These are phyloP conservation scores for Debaryomyces sp. DNA, from an alignment of 1,139 yeast genomes.

Conservation along the genomic window DNA sequence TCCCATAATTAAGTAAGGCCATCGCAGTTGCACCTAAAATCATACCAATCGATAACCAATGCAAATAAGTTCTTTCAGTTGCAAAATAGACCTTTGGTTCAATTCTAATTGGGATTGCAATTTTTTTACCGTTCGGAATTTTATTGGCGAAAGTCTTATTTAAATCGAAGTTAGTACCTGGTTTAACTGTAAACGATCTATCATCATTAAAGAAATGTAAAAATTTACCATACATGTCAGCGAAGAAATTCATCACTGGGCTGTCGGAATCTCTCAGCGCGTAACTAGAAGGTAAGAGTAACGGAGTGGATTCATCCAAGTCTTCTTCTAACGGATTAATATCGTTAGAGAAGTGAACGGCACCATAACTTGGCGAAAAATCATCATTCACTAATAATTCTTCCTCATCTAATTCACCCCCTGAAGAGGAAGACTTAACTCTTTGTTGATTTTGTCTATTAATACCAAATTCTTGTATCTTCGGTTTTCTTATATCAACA, in stretches of 20 bases:
- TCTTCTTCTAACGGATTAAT: constrained; percentile 52
- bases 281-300: constrained; percentile 42
- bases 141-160: constrained; percentile 47
- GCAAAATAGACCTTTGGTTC: constrained; percentile 88
- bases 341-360: constrained; percentile 51
- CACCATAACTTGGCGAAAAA: constrained; percentile 35
- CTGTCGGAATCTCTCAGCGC: constrained; percentile 27
- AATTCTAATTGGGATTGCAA: constrained; percentile 79
- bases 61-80: constrained; percentile 76
- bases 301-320: constrained; percentile 46
- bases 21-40: constrained; percentile 75
- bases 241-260: constrained; percentile 35
- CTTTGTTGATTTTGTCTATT: constrained; percentile 30
- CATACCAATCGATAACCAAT: constrained; percentile 78
- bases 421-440: constrained; percentile 44
- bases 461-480: constrained; percentile 64
- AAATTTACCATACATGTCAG: constrained; percentile 39
- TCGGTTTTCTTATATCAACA: constrained; percentile 90
- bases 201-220: constrained; percentile 61
- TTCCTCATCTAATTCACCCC: constrained; percentile 52
- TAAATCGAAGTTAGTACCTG: constrained; percentile 77
- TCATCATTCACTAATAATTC: constrained; percentile 43
- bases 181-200: constrained; percentile 72
- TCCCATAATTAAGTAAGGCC: constrained; percentile 70
- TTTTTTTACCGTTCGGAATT: constrained; percentile 79